Conservation (phyloP, 805 yeast species). For the Teunomyces tritomae region DNA sequence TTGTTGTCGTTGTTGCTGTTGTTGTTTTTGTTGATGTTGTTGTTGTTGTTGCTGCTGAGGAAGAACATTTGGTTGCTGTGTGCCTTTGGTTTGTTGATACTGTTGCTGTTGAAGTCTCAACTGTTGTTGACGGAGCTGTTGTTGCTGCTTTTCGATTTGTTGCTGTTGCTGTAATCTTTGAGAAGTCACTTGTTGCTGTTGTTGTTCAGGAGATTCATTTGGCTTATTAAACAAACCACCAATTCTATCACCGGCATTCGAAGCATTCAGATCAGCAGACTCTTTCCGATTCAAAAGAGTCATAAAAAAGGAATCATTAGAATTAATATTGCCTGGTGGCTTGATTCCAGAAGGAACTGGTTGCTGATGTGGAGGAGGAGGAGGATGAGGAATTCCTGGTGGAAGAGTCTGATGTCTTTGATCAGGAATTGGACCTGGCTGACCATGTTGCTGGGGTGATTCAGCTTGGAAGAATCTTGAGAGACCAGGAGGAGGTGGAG, state of each 20-base stretch:
- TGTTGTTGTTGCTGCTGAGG: slow-evolving; percentile 12
- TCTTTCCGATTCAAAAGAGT: slow-evolving; percentile 42
- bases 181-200: slow-evolving; percentile 8
- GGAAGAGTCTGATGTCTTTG: not conserved
- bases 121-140: slow-evolving; percentile 10
- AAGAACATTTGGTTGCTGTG: too few species aligned
- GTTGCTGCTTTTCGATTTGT: slow-evolving; percentile 9
- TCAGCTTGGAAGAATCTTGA: slow-evolving; percentile 8
- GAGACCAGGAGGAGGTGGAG: slow-evolving; percentile 6
- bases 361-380: not conserved
- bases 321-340: not conserved
- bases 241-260: not conserved
- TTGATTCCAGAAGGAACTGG: not conserved
- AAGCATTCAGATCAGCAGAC: not conserved
- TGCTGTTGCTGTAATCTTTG: slow-evolving; percentile 10
- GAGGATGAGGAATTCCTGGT: not conserved
- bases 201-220: slow-evolving; percentile 4
- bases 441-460: not conserved
- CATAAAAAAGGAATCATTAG: slow-evolving; percentile 45
- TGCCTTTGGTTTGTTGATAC: slow-evolving; percentile 7
- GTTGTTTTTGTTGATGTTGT: slow-evolving; percentile 8
- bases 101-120: not conserved
- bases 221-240: slow-evolving; percentile 2
- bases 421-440: not conserved
- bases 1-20: slow-evolving; percentile 11